Conservation (phyloP, 768 basidiomycete species). For the Leccinum barrowsii region DNA sequence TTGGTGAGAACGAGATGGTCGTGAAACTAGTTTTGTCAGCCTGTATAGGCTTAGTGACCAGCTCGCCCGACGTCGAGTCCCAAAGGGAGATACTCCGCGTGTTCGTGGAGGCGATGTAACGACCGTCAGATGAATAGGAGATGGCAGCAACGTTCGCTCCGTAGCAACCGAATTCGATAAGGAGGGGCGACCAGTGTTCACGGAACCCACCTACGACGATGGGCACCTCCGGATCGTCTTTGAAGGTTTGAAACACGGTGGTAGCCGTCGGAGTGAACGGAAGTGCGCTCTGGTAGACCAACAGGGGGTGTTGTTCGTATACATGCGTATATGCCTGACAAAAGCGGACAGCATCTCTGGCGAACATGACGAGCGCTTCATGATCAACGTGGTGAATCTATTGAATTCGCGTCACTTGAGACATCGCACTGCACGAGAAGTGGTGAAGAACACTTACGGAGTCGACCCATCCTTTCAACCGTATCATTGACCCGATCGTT, state of each 20-base stretch:
- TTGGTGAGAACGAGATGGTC: conserved; percentile 27
- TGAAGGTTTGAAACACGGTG: conserved; percentile 25
- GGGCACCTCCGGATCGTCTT: conserved; percentile 22
- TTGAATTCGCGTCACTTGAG: neutral
- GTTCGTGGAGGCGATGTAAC: conserved; percentile 27
- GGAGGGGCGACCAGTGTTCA: conserved; percentile 30
- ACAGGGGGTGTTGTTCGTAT: conserved; percentile 32
- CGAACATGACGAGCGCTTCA: conserved; percentile 16
- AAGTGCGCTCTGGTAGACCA: conserved; percentile 31
- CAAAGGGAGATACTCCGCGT: conserved; percentile 19
- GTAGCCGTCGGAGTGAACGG: conserved; percentile 30
- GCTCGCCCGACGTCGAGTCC: conserved; percentile 29
- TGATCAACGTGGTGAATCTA: conserved; percentile 15
- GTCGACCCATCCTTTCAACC: conserved; percentile 25
- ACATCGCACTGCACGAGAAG: neutral
- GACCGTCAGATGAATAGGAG: conserved; percentile 28
- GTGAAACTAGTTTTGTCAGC: conserved; percentile 12
- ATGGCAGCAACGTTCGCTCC: conserved; percentile 16
- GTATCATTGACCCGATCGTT: conserved; percentile 27
- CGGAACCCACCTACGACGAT: conserved; percentile 28
- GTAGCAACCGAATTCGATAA: conserved; percentile 24
- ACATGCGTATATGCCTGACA: conserved; percentile 29
- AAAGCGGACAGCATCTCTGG: conserved; percentile 29
- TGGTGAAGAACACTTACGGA: conserved; percentile 9
- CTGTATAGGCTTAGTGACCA: conserved; percentile 17